Base-by-base conservation (phyloP, 2,329 filamentous ascomycete genomes). In the Aureobasidium melanogenum region DNA sequence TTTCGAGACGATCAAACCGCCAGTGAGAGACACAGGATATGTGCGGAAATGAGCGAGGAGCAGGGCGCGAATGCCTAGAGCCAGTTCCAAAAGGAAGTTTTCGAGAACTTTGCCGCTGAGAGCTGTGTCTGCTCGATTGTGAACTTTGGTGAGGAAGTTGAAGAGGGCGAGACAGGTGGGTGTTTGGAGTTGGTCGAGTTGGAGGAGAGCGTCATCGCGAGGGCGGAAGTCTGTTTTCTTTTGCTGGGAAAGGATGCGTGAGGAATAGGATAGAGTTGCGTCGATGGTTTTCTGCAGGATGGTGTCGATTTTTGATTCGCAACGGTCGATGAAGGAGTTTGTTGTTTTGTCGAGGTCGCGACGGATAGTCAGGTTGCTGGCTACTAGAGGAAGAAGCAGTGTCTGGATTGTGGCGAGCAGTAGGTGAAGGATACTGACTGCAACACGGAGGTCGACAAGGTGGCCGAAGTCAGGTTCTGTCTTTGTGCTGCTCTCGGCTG, bases 1-100 rank as follows among this genome's bases (percentile, higher is more conserved):
- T 76, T 97, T 96, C 38, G 88, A 93, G 28, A 97, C 90, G 84
- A 97, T 94, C 50, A 99, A 83, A 2, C 91, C 94, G 64, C 94
- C 94, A 0, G 93, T 92, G 43, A 92, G 90, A 67, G 91, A 96
- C 66, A 99, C 91, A 63, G 88, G 85, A 77, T 96, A 99, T 69
- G 90, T 91, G 70, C 96, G 94, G 76, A 97, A 90, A 75, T 99
- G 94, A 64, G 94, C 89, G 64, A 99, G 86, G 5, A 99, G 82
- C 10, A 95, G 82, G 54, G 82, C 78, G 66, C 92, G 86, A 38
- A 96, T 80, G 10, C 88, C 87, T 15, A 92, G 78, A 1, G 90
- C 92, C 24, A 97, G 83, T 75, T 97, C 93, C 63, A 87, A 87
- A 59, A 88, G 85, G 71, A 97, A 89, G 52, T 87, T 82, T 60